Conservation (phyloP, 2,329 filamentous ascomycete genomes). For the Incumbomyces lentus region DNA sequence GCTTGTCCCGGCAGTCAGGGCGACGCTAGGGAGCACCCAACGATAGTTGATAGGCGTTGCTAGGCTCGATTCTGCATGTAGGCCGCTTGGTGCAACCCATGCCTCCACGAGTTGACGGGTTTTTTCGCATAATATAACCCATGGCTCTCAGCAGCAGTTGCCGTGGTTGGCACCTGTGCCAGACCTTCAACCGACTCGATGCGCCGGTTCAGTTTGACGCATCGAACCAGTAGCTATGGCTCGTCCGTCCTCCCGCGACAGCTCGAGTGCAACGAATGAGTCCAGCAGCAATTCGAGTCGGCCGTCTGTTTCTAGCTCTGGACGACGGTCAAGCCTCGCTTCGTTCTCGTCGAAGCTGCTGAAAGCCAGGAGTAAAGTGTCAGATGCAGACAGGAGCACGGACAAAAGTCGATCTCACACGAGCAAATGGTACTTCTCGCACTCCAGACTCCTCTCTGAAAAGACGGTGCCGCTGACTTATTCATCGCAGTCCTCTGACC, state of each 20-base stretch:
- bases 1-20: no score
- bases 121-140: no score
- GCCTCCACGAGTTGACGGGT: no score
- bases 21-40: no score
- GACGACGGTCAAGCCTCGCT: constrained; percentile 1
- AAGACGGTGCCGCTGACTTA: background rate
- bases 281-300: constrained; percentile 5
- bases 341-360: constrained; percentile 4
- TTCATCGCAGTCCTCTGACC: background rate
- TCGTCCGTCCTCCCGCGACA: background rate
- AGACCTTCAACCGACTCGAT: background rate
- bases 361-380: background rate
- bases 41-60: no score
- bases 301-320: background rate
- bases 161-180: no score
- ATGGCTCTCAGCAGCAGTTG: no score
- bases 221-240: background rate
- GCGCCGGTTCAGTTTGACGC: background rate
- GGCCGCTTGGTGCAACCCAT: no score
- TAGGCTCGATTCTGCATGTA: no score
- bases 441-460: background rate
- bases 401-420: background rate
- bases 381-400: no score
- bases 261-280: constrained; percentile 3
- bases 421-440: background rate